Conservation (phyloP, 805 yeast species). For the Teunomyces lycoperdinae region DNA sequence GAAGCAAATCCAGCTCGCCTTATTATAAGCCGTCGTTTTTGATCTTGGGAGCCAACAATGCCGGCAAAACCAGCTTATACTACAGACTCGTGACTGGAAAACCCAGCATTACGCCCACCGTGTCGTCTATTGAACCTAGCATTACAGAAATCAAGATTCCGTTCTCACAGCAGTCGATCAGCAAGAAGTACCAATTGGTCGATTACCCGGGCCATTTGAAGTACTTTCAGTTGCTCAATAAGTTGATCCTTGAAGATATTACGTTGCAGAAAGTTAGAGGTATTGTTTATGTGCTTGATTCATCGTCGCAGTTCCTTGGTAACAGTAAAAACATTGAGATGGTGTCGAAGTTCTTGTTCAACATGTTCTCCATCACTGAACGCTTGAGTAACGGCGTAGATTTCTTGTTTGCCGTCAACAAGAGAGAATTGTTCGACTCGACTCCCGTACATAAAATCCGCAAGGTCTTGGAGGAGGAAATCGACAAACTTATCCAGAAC, state of each 20-base stretch:
- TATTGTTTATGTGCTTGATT: constrained; percentile 73
- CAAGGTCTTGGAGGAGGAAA: constrained; percentile 59
- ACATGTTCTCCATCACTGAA: constrained; percentile 63
- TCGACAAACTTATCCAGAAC: constrained; percentile 52
- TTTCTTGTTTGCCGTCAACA: constrained; percentile 76
- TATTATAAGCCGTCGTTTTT: constrained; percentile 52
- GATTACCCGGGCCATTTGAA: constrained; percentile 92
- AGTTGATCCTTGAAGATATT: constrained; percentile 42
- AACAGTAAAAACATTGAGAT: constrained; percentile 24
- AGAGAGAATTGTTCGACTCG: constrained; percentile 80
- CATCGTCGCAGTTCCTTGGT: constrained; percentile 55
- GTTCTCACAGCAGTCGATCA: constrained; percentile 31
- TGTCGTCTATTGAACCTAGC: constrained; percentile 40
- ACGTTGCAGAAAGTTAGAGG: constrained; percentile 53
- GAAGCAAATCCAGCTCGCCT: constrained; percentile 5
- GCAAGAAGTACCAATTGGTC: constrained; percentile 47
- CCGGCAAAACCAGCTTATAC: constrained; percentile 67
- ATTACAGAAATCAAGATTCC: constrained; percentile 30
- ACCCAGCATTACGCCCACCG: constrained; percentile 19
- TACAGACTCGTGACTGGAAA: constrained; percentile 20
- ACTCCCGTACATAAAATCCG: constrained; percentile 64
- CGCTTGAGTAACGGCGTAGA: constrained; percentile 66
- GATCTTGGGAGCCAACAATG: constrained; percentile 59
- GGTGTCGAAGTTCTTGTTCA: constrained; percentile 60
- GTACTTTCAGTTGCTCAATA: constrained; percentile 56